Conservation (phyloP, 2,329 filamentous ascomycete genomes). For the Elsinoe ampelina region DNA sequence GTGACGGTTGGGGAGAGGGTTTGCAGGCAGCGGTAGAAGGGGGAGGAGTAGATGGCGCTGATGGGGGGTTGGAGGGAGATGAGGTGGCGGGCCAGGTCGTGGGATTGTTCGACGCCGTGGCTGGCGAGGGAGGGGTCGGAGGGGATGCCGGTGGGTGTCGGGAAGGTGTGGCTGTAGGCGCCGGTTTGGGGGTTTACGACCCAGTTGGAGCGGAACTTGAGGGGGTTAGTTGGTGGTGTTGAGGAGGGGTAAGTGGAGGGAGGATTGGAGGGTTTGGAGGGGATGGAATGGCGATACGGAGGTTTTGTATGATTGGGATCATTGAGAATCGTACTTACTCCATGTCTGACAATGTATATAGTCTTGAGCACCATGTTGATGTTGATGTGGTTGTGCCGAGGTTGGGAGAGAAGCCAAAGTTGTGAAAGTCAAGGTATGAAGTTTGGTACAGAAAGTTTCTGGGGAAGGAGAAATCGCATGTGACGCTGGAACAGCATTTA, state of each 20-base stretch:
- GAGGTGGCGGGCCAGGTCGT: constrained; percentile 62
- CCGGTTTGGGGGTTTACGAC: constrained; percentile 73
- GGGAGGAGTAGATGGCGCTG: constrained; percentile 70
- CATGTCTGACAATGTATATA: constrained; percentile 43
- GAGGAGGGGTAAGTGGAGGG: not conserved
- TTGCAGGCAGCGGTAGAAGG: constrained; percentile 81
- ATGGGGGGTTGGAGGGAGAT: constrained; percentile 54
- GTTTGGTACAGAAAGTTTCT: constrained; percentile 14
- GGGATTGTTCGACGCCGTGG: constrained; percentile 75
- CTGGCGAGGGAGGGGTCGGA: constrained; percentile 80
- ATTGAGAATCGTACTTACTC: constrained; percentile 32
- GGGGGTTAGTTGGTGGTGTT: not conserved
- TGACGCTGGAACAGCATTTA: not conserved
- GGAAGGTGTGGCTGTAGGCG: constrained; percentile 61
- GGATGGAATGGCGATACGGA: not conserved
- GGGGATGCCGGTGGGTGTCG: constrained; percentile 76
- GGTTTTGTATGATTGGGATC: not conserved
- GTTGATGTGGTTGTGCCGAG: not conserved
- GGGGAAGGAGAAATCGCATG: not conserved
- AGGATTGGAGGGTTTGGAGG: not conserved
- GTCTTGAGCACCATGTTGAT: constrained; percentile 34
- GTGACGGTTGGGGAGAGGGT: constrained; percentile 63
- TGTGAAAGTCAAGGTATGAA: constrained; percentile 12
- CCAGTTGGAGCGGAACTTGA: constrained; percentile 84
- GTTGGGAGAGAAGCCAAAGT: not conserved